Conservation (phyloP, 768 basidiomycete species). For the Suillus bovinus region DNA sequence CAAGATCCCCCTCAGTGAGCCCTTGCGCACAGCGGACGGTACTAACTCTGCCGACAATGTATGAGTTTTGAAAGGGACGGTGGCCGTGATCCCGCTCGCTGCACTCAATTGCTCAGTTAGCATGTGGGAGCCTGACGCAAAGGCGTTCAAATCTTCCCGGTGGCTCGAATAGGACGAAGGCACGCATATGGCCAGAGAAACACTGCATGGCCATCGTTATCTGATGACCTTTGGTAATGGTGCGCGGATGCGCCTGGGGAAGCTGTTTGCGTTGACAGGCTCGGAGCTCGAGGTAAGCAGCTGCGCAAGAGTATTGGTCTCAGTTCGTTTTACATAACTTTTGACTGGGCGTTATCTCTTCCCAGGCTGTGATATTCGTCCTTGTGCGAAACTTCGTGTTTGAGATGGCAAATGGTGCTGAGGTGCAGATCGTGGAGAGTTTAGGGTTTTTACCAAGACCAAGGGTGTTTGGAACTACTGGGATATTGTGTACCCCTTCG, state of each 20-base stretch:
- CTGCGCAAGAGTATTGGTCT: neutral
- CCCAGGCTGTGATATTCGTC: neutral
- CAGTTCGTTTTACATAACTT: neutral
- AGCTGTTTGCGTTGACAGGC: neutral
- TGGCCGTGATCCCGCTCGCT: neutral
- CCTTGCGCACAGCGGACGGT: neutral
- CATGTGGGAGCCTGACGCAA: neutral
- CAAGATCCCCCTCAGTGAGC: neutral
- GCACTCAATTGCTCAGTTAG: neutral
- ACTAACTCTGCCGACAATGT: neutral
- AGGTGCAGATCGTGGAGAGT: neutral
- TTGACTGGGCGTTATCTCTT: neutral
- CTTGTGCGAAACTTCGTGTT: neutral
- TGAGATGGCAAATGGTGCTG: neutral
- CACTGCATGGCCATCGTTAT: neutral
- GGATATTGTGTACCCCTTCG: neutral
- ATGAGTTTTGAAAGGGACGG: neutral
- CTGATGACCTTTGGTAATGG: neutral
- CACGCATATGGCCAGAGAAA: neutral
- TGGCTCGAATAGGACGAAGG: neutral
- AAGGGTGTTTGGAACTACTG: neutral
- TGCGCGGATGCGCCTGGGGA: neutral
- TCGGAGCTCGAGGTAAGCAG: neutral
- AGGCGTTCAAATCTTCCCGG: neutral
- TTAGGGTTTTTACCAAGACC: neutral